Evolutionary conservation across 805 yeast species (phyloP), one percentile per base, ranked within the genome.

Genomic region (Wickerhamiella dianesei): DNA sequence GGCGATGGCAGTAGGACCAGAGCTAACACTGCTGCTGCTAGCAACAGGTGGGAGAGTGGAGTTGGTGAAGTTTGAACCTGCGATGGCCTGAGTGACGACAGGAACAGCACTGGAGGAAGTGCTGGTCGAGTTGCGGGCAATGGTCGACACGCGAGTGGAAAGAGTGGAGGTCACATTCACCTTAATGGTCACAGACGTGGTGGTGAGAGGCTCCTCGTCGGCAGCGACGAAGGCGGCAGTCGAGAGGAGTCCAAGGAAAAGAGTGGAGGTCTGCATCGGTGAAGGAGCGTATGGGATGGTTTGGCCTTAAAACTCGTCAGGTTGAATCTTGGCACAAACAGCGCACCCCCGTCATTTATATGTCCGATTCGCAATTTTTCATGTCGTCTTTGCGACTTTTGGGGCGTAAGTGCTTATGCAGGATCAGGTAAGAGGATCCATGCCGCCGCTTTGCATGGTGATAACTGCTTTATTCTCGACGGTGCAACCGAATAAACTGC

Each of bases 381-480:
- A n/a, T 42, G 17, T 42, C 44, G n/a, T 21, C 35, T 43, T n/a
- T 18, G 14, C 16, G 18, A 16, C 21, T 14, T 25, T 12, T 25
- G 32, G 12, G 32, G 9, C 32, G 32, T 40, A 21, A 37, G 60
- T 60, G 64, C 63, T 63, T 21, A 60, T 64, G 3, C 43, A 57
- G 3, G 61, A 25, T 25, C 32, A 25, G 12, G 32, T 25, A 25
- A 25, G 32, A 6, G 9, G 6, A 25, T 6, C 32, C 32, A 6
- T 25, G 32, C 32, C 32, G 32, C 32, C 32, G 32, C 12, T 25
- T 25, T 25, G 12, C 32, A 6, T 25, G 32, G 32, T 6, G 32
- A 25, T 25, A 25, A n/a, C n/a, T n/a, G n/a, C n/a, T n/a, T n/a
- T n/a, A n/a, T n/a, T n/a, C n/a, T n/a, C n/a, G n/a, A n/a, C n/a